Evolutionary conservation across 345 rosid species (phyloP), one percentile per base, ranked within the genome.

Genomic region (Hibiscus syriacus): DNA sequence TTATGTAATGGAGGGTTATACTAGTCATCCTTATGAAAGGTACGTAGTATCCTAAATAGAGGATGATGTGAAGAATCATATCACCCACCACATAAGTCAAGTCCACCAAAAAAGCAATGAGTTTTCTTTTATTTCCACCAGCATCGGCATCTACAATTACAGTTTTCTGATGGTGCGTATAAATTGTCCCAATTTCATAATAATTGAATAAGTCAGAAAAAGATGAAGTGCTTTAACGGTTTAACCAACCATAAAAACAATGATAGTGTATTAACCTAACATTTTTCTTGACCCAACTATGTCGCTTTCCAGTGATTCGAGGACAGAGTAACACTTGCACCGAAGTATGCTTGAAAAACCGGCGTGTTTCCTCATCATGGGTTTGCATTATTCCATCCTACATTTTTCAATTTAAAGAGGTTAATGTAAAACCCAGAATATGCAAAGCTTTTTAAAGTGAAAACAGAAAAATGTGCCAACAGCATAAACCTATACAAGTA

Each of bases 291-390:
- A 74, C 38, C 97, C 96, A 93, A 72, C 98, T 93, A 80, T 88
- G 94, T 32, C 79, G 80, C 73, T 93, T 93, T 77, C 98, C 97
- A 76, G 97, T 97, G 79, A 72, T 76, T 16, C 98, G 90, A 46
- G 97, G 94, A 74, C 98, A 93, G 30, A 93, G 92, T 59, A 93
- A 79, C 71, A 93, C 96, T 75, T 85, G 92, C 72, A 93, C 97
- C n/a, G 98, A 93, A 4, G 98, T 90, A 71, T 83, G 83, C 77
- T 93, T 93, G 78, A 93, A 93, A 80, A 83, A 90, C 5, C 86
- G 87, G 23, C 97, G 96, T 58, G 96, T 93, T 83, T 93, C 98
- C 82, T 93, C 98, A 68, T 93, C 98, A 75, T 93, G 98, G 16
- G 98, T 93, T 63, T 68, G 82, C 98, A 93, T 93, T 55, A 87